phyloP scores from a whole-genome alignment of 1,284 basidiomycete species.

The Singerocomus rubriflavus region DNA sequence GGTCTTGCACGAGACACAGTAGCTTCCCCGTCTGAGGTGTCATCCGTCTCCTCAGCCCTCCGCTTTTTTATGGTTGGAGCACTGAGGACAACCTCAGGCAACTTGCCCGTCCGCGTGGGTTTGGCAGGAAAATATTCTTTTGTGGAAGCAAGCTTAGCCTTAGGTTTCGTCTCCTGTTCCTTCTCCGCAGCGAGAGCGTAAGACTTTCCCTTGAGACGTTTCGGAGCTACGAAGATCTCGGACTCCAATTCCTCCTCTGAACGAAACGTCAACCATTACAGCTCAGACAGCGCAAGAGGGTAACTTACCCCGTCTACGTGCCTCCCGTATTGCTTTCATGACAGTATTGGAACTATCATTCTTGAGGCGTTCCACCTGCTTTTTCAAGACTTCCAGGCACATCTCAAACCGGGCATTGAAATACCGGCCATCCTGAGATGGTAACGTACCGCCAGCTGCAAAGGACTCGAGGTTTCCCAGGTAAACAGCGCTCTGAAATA shows the following conservation, averaged over 20 bases:
- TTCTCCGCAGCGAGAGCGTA: slow-evolving; percentile 55
- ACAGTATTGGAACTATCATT: slow-evolving; percentile 61
- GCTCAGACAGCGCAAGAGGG: slow-evolving; percentile 1
- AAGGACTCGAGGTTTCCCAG: slow-evolving; percentile 73
- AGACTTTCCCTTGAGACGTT: slow-evolving; percentile 70
- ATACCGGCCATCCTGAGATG: slow-evolving; percentile 77
- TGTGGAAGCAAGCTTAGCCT: background rate
- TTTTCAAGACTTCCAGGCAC: slow-evolving; percentile 53
- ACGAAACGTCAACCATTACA: slow-evolving; percentile 10
- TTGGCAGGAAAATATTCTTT: slow-evolving; percentile 29
- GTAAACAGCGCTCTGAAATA: slow-evolving; percentile 79
- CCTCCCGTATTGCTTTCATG: slow-evolving; percentile 58
- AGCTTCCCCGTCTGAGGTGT: slow-evolving; percentile 36
- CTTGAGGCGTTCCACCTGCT: slow-evolving; percentile 67
- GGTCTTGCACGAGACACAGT: slow-evolving; percentile 33
- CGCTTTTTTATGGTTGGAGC: slow-evolving; percentile 15
- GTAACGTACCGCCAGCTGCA: slow-evolving; percentile 63
- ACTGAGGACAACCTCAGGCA: slow-evolving; percentile 53
- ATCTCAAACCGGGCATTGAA: slow-evolving; percentile 78
- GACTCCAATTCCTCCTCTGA: slow-evolving; percentile 47
- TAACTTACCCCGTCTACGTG: slow-evolving; percentile 54
- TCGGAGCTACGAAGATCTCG: slow-evolving; percentile 50
- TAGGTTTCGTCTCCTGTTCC: slow-evolving; percentile 23
- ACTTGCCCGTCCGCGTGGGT: slow-evolving; percentile 40
- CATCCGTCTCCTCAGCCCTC: slow-evolving; percentile 21